Evolutionary conservation across 345 rosid species (phyloP), one percentile per base, ranked within the genome.

Genomic region (Gossypium rotundifolium): DNA sequence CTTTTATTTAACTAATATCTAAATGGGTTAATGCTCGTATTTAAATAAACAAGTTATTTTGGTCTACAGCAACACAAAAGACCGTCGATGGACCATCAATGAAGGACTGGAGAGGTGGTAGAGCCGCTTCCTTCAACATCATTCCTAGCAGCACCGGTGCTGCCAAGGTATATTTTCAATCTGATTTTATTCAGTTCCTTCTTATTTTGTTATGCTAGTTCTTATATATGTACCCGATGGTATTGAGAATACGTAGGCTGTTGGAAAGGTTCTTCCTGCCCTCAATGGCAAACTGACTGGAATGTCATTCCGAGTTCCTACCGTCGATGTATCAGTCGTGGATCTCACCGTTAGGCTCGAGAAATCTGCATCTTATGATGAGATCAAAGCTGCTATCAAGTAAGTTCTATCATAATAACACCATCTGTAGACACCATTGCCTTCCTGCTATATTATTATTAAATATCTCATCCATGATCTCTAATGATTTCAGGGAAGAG

Each of bases 31-130:
- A 10, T 3, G 38, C 16, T 59, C 38, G n/a, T n/a, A 22, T 49
- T 3, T 66, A 13, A 66, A 59, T 10, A 11, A n/a, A n/a, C 2
- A 23, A 5, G 1, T 4, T 62, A 38, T 38, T 58, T 12, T 65
- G 16, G 45, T 2, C 70, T 45, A 49, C 85, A 93, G 97, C 97
- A 74, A 90, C 98, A 2, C 97, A 93, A 81, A 93, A 93, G 87
- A 93, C 98, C n/a, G 98, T 93, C 46, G 98, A 93, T 91, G 98
- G 98, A 12, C 98, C 98, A 70, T 93, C 97, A 27, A 79, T 64
- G 82, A 93, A 93, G 83, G 98, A 93, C 88, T 93, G 98, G 98
- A 91, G 98, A 84, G 97, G 97, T 85, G 98, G 98, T 48, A 91
- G 98, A 63, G 97, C 97, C 63, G 98, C 98, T 63, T 93, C 98